A percentile compares a stretch with the other conserved stretches of the same genome.
phyloP scores from a whole-genome alignment of 352 stramenopile species.

The Phytophthora kernoviae region DNA sequence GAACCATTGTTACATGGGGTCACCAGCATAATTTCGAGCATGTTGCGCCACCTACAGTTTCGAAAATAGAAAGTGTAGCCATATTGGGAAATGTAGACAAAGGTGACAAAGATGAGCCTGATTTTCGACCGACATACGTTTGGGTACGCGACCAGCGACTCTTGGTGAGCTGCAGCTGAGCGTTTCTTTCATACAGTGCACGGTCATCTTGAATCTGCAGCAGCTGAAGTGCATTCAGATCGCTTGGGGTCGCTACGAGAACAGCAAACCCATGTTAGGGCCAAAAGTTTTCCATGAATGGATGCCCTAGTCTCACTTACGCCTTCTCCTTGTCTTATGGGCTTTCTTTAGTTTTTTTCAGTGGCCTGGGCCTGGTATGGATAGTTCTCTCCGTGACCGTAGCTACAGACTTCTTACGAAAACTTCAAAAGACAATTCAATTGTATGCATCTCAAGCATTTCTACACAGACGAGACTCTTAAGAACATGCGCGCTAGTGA shows the following conservation, averaged over 20 bases:
- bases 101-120: slow-evolving; percentile 1
- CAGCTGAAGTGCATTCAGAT: neutral
- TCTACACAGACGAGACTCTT: neutral
- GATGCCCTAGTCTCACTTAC: neutral
- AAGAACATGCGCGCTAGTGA: slow-evolving; percentile 18
- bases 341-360: no score
- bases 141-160: slow-evolving; percentile 6
- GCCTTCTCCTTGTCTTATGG: neutral
- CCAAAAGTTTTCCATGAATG: neutral
- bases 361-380: neutral
- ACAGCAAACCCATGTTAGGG: neutral
- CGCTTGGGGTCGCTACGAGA: neutral
- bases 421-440: no score
- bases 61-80: slow-evolving; percentile 19
- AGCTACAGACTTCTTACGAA: no score
- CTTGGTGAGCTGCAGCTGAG: neutral
- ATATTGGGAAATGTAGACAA: slow-evolving; percentile 23
- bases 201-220: neutral
- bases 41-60: no score
- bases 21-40: no score
- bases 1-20: no score
- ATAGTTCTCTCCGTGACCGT: no score
- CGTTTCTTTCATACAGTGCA: neutral
- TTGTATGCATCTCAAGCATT: neutral
- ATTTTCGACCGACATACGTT: slow-evolving; percentile 7